Percentiles rank a stretch among this genome's conserved stretches.
Conservation (phyloP, 148 eudicot genomes). For the Fagopyrum homotropicum region DNA sequence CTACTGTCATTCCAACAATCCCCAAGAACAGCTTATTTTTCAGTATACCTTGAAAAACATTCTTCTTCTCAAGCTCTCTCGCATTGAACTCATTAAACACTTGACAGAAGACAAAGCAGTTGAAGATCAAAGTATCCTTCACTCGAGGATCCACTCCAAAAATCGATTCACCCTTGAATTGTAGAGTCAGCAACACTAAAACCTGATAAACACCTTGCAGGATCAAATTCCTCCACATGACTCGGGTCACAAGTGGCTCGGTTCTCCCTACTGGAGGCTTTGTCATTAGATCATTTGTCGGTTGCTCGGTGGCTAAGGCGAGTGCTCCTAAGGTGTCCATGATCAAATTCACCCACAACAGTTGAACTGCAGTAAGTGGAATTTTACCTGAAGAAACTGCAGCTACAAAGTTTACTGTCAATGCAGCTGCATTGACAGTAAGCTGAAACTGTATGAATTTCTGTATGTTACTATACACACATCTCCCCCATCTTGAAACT, state of each 20-base stretch:
- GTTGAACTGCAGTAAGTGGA: conserved; percentile 28
- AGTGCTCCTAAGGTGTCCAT: conserved; percentile 32
- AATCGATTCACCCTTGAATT: conserved; percentile 21
- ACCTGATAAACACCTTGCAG: conserved; percentile 25
- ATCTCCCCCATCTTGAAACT: neutral
- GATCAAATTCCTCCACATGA: conserved; percentile 30
- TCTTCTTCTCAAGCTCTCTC: conserved; percentile 28
- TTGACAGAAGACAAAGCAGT: conserved; percentile 26
- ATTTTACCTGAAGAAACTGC: conserved; percentile 30
- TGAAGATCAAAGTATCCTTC: conserved; percentile 24
- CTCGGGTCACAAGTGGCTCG: conserved; percentile 22
- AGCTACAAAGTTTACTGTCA: conserved; percentile 25
- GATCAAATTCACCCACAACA: conserved; percentile 29
- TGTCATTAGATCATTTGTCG: conserved; percentile 23
- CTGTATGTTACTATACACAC: neutral
- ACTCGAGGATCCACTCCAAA: conserved; percentile 18
- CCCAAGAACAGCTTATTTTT: conserved; percentile 23
- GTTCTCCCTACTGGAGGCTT: conserved; percentile 21
- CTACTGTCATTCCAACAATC: conserved; percentile 20
- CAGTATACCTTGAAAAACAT: conserved; percentile 22
- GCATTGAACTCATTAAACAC: conserved; percentile 30
- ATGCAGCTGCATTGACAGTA: conserved; percentile 26
- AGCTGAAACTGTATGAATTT: conserved; percentile 25
- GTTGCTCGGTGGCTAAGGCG: conserved; percentile 29
- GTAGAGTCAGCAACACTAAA: conserved; percentile 18